These are phyloP conservation scores for slime mould (Dictyostelium discoideum) DNA, from an alignment of 78 protist species.

Conservation along the genomic window dicty_2.7 NC_007088.5:6599001-6599500, in stretches of 20 bases:
- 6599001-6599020: not conserved
- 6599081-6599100: not conserved
- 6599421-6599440: too few relatives aligned
- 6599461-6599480: too few relatives aligned
- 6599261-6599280: not conserved
- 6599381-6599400: not conserved
- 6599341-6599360: not conserved
- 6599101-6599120: too few relatives aligned
- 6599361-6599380: not conserved
- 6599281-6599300: not conserved
- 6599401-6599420: too few relatives aligned
- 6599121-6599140: too few relatives aligned
- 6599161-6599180: not conserved
- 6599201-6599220: not conserved
- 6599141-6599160: not conserved
- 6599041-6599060: not conserved
- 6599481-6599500: too few relatives aligned
- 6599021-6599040: not conserved
- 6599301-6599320: not conserved
- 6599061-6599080: not conserved
- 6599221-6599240: not conserved
- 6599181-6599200: not conserved
- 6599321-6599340: not conserved
- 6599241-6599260: not conserved
- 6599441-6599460: too few relatives aligned